A percentile compares a stretch with the other conserved stretches of the same genome.
Conservation (phyloP, 2,329 filamentous ascomycete species). For the Penicillium sp. region DNA sequence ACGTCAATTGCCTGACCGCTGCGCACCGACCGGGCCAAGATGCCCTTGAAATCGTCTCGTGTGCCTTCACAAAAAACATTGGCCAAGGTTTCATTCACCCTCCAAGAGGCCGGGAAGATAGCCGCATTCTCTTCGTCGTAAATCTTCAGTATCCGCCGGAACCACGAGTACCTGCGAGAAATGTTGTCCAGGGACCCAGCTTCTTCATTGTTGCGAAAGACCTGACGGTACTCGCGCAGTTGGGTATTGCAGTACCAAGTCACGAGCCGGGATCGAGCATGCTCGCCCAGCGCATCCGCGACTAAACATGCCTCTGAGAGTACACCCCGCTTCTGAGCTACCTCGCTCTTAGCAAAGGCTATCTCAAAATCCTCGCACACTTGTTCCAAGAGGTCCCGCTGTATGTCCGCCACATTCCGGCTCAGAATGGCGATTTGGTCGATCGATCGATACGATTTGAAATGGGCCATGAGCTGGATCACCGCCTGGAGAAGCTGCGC, state of each 20-base stretch:
- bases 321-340: conserved; percentile 62
- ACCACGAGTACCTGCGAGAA: conserved; percentile 90
- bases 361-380: conserved; percentile 99
- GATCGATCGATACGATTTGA: conserved; percentile 95
- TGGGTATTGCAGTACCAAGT: conserved; percentile 99
- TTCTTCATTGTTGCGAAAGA: conserved; percentile 94
- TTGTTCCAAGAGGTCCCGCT: conserved; percentile 88
- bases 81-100: conserved; percentile 81
- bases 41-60: conserved; percentile 89
- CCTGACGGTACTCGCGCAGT: conserved; percentile 87
- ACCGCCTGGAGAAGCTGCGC: conserved; percentile 91
- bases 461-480: conserved; percentile 95
- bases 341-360: conserved; percentile 83
- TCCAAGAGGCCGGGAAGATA: conserved; percentile 85
- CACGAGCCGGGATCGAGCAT: conserved; percentile 73
- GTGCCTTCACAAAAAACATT: conserved; percentile 95
- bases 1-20: conserved; percentile 79
- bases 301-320: conserved; percentile 86
- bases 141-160: conserved; percentile 88
- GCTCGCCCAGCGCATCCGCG: conserved; percentile 89
- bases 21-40: conserved; percentile 81
- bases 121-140: conserved; percentile 88
- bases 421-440: conserved; percentile 95
- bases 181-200: conserved; percentile 96
- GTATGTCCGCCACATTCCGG: conserved; percentile 86